Conservation (phyloP, 1,284 basidiomycete species). For the Moesziomyces parantarcticus region DNA sequence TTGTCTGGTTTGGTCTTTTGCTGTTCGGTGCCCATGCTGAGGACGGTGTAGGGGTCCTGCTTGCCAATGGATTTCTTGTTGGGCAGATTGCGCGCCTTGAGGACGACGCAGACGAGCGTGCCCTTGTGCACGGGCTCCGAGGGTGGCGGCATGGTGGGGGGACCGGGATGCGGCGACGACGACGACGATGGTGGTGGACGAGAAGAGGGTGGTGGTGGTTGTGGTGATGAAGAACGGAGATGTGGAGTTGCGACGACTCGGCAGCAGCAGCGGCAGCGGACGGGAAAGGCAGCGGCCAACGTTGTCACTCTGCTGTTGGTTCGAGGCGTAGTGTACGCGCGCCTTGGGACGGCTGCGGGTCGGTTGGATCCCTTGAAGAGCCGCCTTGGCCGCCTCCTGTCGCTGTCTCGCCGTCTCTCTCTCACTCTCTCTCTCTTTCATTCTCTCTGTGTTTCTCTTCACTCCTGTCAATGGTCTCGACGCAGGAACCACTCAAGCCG, state of each 20-base stretch:
- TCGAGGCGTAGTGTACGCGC: too few species aligned
- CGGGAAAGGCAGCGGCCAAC: too few species aligned
- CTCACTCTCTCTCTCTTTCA: background rate
- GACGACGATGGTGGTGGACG: too few species aligned
- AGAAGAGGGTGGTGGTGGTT: background rate
- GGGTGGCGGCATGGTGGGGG: slow-evolving; percentile 40
- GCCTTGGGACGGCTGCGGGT: too few species aligned
- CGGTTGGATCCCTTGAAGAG: too few species aligned
- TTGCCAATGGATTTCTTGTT: slow-evolving; percentile 74
- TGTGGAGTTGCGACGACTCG: too few species aligned
- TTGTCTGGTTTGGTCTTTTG: slow-evolving; percentile 81
- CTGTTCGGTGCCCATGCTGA: slow-evolving; percentile 75
- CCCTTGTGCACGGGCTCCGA: slow-evolving; percentile 70
- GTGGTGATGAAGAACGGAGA: too few species aligned
- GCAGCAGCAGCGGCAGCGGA: too few species aligned
- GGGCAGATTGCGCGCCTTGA: slow-evolving; percentile 80
- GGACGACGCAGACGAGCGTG: slow-evolving; percentile 91
- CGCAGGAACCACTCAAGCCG: too few species aligned
- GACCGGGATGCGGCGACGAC: background rate
- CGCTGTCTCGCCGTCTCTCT: background rate
- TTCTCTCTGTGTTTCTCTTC: background rate
- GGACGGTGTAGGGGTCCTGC: slow-evolving; percentile 93
- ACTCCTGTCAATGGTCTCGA: too few species aligned
- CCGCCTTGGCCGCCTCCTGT: background rate
- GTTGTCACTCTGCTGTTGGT: too few species aligned